A percentile compares a stretch with the other conserved stretches of the same genome.
Evolutionary conservation across 1,284 basidiomycete genomes (phyloP).

Genomic region (Cerioporus squamosus): DNA sequence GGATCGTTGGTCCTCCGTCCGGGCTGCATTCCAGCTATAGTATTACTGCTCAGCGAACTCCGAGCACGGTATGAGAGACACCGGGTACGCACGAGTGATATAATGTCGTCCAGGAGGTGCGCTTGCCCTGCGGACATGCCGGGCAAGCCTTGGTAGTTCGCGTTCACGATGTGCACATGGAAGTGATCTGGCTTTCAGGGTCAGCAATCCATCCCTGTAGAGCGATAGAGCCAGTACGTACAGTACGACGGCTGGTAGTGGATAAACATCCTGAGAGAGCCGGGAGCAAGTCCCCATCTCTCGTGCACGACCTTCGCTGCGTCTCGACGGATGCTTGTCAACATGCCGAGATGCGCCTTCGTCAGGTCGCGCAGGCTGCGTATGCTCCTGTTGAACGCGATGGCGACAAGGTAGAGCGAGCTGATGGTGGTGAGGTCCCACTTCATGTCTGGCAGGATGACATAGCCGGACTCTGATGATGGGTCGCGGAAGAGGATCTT

Average conservation of each 20-base stretch:
- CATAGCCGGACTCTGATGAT: slow-evolving; percentile 61
- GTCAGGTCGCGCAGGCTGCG: slow-evolving; percentile 75
- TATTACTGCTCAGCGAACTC: neutral
- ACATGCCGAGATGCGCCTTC: slow-evolving; percentile 66
- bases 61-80: neutral
- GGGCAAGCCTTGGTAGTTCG: slow-evolving; percentile 62
- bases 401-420: slow-evolving; percentile 77
- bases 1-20: slow-evolving; percentile 49
- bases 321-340: slow-evolving; percentile 67
- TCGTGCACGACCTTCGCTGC: slow-evolving; percentile 57
- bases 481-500: slow-evolving; percentile 74
- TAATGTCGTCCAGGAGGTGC: slow-evolving; percentile 91
- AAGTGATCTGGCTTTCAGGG: slow-evolving; percentile 80
- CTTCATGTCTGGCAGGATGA: slow-evolving; percentile 92
- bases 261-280: slow-evolving; percentile 79
- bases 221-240: slow-evolving; percentile 53
- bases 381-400: slow-evolving; percentile 62
- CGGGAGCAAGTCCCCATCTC: slow-evolving; percentile 63
- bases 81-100: slow-evolving; percentile 64
- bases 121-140: slow-evolving; percentile 91
- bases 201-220: neutral
- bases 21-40: slow-evolving; percentile 64
- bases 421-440: slow-evolving; percentile 85
- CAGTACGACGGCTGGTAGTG: slow-evolving; percentile 98
- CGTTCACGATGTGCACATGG: slow-evolving; percentile 93